phyloP scores from a whole-genome alignment of 495 filamentous ascomycete species.

The Umbilicaria muhlenbergii region DNA sequence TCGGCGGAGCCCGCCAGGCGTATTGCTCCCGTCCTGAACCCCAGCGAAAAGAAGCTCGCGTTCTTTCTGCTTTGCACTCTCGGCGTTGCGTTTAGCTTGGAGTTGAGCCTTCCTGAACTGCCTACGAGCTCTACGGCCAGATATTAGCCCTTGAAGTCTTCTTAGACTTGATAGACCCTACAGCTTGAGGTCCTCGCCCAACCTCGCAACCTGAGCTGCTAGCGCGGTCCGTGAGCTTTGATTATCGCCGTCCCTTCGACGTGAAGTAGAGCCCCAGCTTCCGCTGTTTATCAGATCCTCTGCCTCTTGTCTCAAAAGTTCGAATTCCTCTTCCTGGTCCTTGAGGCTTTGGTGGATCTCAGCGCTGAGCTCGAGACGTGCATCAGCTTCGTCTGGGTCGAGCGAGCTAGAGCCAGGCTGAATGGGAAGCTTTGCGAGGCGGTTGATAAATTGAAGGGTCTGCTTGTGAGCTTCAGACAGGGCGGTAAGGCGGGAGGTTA shows the following conservation, averaged over 20 bases:
- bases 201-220: slow-evolving; percentile 42
- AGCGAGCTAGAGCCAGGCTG: slow-evolving; percentile 41
- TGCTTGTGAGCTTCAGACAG: slow-evolving; percentile 53
- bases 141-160: slow-evolving; percentile 5
- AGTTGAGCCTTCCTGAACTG: slow-evolving; percentile 78
- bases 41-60: slow-evolving; percentile 56
- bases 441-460: slow-evolving; percentile 57
- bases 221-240: slow-evolving; percentile 43
- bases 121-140: slow-evolving; percentile 39
- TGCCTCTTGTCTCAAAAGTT: slow-evolving; percentile 64
- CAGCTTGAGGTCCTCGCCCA: slow-evolving; percentile 49
- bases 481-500: slow-evolving; percentile 50
- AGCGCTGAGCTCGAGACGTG: slow-evolving; percentile 57
- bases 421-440: slow-evolving; percentile 53
- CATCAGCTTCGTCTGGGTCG: slow-evolving; percentile 40
- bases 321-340: slow-evolving; percentile 75
- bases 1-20: slow-evolving; percentile 20
- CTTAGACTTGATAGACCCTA: slow-evolving; percentile 4
- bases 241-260: slow-evolving; percentile 27
- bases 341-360: slow-evolving; percentile 74
- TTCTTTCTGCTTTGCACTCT: slow-evolving; percentile 56
- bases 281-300: slow-evolving; percentile 36
- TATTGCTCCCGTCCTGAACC: slow-evolving; percentile 28
- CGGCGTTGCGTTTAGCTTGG: slow-evolving; percentile 60
- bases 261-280: slow-evolving; percentile 16